Evolutionary conservation across 306 rosid genomes (phyloP).

Genomic region (Fragaria iinumae): DNA sequence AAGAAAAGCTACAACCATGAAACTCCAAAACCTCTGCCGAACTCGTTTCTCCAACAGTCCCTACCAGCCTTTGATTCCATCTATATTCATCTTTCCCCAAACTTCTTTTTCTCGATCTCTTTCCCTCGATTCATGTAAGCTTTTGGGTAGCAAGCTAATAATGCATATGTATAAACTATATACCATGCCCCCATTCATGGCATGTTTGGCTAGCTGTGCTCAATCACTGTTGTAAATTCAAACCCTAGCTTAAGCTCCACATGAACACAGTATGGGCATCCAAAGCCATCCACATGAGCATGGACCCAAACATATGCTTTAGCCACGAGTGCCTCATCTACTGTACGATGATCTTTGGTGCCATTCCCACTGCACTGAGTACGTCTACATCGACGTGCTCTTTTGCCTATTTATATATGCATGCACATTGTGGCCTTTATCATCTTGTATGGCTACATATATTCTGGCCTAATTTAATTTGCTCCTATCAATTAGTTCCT

Average conservation of each 20-base stretch:
- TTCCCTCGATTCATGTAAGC: constrained; percentile 3
- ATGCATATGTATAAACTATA: background rate
- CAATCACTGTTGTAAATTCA: constrained; percentile 17
- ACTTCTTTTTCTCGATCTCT: background rate
- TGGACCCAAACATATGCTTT: constrained; percentile 22
- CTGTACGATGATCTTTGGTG: constrained; percentile 28
- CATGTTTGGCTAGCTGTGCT: constrained; percentile 18
- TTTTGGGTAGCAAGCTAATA: background rate
- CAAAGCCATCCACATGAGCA: constrained; percentile 16
- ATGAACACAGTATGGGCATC: constrained; percentile 28
- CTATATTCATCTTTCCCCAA: background rate
- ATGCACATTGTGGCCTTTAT: background rate
- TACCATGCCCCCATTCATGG: background rate
- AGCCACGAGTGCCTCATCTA: constrained; percentile 32
- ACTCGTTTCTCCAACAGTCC: constrained; percentile 21
- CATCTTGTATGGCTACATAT: background rate
- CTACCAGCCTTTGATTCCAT: constrained; percentile 28
- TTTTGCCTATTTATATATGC: background rate
- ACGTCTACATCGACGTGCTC: background rate
- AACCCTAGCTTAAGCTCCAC: constrained; percentile 13
- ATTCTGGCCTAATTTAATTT: background rate
- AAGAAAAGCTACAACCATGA: constrained; percentile 16
- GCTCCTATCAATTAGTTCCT: background rate
- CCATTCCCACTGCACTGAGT: background rate
- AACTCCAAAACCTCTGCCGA: constrained; percentile 14